These are phyloP conservation scores for Mycena venus DNA, from an alignment of 768 basidiomycete genomes.

Conservation along the genomic window DNA sequence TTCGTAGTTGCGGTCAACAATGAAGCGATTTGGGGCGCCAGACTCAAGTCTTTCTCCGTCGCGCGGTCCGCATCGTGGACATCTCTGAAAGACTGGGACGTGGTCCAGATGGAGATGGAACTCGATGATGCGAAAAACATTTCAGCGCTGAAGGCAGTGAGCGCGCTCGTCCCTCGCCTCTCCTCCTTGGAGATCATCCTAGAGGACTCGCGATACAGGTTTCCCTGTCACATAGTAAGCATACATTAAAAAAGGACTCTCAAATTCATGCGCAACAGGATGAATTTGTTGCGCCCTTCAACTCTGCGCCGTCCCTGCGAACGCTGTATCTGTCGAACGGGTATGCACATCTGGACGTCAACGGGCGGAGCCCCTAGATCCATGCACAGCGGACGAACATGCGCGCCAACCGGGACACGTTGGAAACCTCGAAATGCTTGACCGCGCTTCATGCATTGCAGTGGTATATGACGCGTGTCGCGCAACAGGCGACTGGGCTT, in stretches of 20 bases:
- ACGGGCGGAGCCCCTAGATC: neutral
- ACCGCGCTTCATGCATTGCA: neutral
- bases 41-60: too few relatives aligned
- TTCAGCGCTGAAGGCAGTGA: too few relatives aligned
- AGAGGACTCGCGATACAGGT: too few relatives aligned
- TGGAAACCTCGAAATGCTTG: neutral
- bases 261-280: neutral
- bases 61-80: too few relatives aligned
- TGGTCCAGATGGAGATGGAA: too few relatives aligned
- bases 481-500: neutral
- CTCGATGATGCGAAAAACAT: too few relatives aligned
- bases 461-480: neutral
- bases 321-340: neutral
- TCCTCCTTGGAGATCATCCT: too few relatives aligned
- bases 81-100: too few relatives aligned
- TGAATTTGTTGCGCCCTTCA: neutral
- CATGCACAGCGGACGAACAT: neutral
- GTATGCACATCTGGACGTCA: neutral
- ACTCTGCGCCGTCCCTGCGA: neutral
- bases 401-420: neutral
- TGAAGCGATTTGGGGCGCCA: too few relatives aligned
- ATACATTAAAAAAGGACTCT: neutral
- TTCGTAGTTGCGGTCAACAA: too few relatives aligned
- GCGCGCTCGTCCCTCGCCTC: too few relatives aligned
- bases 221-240: neutral